These are phyloP conservation scores for Daldinia decipiens DNA, from an alignment of 495 filamentous ascomycete species.

Conservation along the genomic window DNA sequence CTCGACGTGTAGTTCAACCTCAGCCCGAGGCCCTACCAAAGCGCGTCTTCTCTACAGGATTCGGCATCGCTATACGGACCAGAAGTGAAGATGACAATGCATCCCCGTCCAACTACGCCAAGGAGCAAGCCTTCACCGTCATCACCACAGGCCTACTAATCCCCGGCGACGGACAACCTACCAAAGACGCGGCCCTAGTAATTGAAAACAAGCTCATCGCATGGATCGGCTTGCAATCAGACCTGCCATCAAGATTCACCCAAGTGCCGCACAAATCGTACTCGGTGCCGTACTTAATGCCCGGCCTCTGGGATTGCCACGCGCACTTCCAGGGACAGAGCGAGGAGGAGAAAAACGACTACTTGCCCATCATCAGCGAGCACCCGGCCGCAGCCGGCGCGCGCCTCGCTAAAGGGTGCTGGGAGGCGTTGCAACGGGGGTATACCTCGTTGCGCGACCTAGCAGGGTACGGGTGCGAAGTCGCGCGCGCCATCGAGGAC, in stretches of 20 bases:
- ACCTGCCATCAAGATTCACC: slow-evolving; percentile 52
- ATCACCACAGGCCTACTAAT: slow-evolving; percentile 57
- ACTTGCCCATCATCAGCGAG: slow-evolving; percentile 26
- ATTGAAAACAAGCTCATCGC: slow-evolving; percentile 54
- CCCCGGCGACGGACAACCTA: slow-evolving; percentile 56
- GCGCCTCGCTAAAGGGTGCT: slow-evolving; percentile 52
- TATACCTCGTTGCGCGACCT: slow-evolving; percentile 65
- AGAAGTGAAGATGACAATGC: slow-evolving; percentile 10
- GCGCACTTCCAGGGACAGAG: slow-evolving; percentile 53
- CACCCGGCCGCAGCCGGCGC: slow-evolving; percentile 52
- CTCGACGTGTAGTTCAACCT: slow-evolving; percentile 16
- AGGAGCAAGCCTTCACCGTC: slow-evolving; percentile 43
- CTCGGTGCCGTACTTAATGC: slow-evolving; percentile 58
- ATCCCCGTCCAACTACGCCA: neutral
- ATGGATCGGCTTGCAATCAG: slow-evolving; percentile 52
- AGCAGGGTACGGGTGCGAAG: slow-evolving; percentile 57
- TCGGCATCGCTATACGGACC: slow-evolving; percentile 44
- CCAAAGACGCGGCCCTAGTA: slow-evolving; percentile 54
- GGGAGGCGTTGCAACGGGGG: slow-evolving; percentile 57
- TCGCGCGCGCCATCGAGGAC: slow-evolving; percentile 56
- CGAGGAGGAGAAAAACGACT: slow-evolving; percentile 22
- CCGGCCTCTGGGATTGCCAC: slow-evolving; percentile 66
- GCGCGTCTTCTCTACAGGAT: slow-evolving; percentile 42
- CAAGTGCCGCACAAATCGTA: slow-evolving; percentile 27
- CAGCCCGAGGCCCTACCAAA: slow-evolving; percentile 19